Base-by-base conservation (phyloP, 306 rosid species). In the Acacia crassicarpa region DNA sequence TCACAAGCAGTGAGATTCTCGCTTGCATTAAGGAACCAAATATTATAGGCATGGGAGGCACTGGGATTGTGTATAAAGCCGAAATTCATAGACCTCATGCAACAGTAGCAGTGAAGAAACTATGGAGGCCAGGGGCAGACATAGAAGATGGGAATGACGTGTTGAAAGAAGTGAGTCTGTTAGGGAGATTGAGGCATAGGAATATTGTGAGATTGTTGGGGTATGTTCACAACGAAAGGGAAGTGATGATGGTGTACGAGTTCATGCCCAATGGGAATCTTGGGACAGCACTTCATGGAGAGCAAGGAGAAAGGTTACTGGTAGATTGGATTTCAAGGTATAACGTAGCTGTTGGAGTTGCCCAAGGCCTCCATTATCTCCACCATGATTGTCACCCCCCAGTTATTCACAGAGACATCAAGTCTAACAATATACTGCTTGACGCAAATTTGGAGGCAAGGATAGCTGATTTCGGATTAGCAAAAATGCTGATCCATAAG, bases 391-490 rank as follows among this genome's bases (percentile, higher is more conserved):
- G 99, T 75, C 91, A 84, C 74, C 98, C 97, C 20, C 83, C 94
- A 0, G 85, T 96, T 16, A 85, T 93, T 75, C 99, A 96, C 74
- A 85, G 97, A 78, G 98, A 96, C 78, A 89, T 96, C 80, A 93
- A 93, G 86, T 91, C 97, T 8, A 92, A 92, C 86, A 96, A 96
- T 79, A 93, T 96, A 84, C 89, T 96, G 65, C 91, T 96, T n/a
- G 97, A 96, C 30, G 87, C 86, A 4, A 90, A 92, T 80, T 82
- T 93, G 33, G 97, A 92, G 33, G 98, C 97, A 6, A 86, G 94
- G 84, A 87, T 93, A 43, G 97, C 97, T 5, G 99, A 96, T 86
- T 96, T 93, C n/a, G 98, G 98, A 67, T 85, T 93, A 88, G 99
- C 98, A 0, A 92, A 87, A 78, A 92, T 87, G 91, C 91, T 96